These are phyloP conservation scores for Knoxia roxburghii DNA, from an alignment of 257 asterid species.

Conservation along the genomic window DNA sequence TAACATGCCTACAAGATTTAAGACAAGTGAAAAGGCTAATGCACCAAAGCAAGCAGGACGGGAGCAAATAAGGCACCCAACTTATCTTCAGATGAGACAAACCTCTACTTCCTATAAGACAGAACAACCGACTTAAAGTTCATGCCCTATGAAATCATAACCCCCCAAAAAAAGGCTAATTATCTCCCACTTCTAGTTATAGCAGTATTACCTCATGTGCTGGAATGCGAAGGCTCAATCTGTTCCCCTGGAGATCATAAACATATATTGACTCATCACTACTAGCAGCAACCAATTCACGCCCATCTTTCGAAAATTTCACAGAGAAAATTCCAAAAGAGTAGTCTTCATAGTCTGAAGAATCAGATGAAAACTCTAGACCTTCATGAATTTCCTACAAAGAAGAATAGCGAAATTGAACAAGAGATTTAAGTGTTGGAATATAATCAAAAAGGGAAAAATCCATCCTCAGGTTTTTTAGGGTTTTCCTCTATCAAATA, in stretches of 20 bases:
- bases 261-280: conserved; percentile 70
- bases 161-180: neutral
- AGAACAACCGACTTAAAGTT: neutral
- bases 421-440: neutral
- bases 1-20: neutral
- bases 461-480: neutral
- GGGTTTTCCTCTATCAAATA: neutral
- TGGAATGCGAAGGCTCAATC: conserved; percentile 63
- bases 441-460: neutral
- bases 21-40: neutral
- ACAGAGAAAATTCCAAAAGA: conserved; percentile 92
- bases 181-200: neutral
- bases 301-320: conserved; percentile 84
- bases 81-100: neutral
- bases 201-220: conserved; percentile 67
- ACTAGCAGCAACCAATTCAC: conserved; percentile 85
- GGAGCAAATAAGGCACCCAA: neutral
- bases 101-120: neutral
- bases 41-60: no score
- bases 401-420: neutral
- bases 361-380: conserved; percentile 57
- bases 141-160: neutral
- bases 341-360: conserved; percentile 49
- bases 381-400: conserved; percentile 96
- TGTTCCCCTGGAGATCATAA: conserved; percentile 76